Evolutionary conservation across 352 stramenopile species (phyloP).

Genomic region (Elongisporangium anandrum): DNA sequence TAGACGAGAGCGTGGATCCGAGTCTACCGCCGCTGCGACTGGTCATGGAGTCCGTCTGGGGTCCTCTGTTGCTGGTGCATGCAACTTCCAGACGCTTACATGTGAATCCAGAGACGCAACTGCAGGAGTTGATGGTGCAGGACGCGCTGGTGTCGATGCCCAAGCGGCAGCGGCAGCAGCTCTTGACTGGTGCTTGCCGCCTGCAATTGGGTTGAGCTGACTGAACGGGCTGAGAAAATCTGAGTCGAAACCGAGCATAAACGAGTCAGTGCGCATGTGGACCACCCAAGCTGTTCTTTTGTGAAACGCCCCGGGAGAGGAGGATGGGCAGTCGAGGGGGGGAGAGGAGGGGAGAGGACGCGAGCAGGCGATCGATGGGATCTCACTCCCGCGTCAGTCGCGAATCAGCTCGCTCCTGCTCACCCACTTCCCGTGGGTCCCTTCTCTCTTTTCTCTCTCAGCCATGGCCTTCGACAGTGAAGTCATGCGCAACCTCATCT

Average conservation of each 20-base stretch:
- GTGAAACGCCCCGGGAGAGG: not conserved
- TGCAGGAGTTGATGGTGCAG: not conserved
- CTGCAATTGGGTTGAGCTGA: not conserved
- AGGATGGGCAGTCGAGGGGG: not conserved
- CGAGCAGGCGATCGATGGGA: not conserved
- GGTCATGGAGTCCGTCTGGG: not conserved
- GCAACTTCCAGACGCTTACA: not conserved
- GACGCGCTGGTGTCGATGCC: not conserved
- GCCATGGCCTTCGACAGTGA: not conserved
- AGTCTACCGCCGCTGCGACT: not conserved
- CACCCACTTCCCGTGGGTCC: not conserved
- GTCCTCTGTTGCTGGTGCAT: not conserved
- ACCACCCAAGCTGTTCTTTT: not conserved
- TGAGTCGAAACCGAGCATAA: not conserved
- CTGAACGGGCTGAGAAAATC: not conserved
- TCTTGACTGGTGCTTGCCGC: not conserved
- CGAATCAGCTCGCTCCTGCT: not conserved
- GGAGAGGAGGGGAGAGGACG: not conserved
- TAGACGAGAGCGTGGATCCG: not conserved
- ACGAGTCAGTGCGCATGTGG: not conserved
- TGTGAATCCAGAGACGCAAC: not conserved
- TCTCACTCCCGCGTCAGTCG: not conserved
- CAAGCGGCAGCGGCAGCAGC: not conserved
- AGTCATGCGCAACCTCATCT: slow-evolving; percentile 54
- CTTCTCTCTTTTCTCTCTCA: not conserved